These are phyloP conservation scores for Salmacisia buchloeana DNA, from an alignment of 1,284 basidiomycete genomes.

Conservation along the genomic window DNA sequence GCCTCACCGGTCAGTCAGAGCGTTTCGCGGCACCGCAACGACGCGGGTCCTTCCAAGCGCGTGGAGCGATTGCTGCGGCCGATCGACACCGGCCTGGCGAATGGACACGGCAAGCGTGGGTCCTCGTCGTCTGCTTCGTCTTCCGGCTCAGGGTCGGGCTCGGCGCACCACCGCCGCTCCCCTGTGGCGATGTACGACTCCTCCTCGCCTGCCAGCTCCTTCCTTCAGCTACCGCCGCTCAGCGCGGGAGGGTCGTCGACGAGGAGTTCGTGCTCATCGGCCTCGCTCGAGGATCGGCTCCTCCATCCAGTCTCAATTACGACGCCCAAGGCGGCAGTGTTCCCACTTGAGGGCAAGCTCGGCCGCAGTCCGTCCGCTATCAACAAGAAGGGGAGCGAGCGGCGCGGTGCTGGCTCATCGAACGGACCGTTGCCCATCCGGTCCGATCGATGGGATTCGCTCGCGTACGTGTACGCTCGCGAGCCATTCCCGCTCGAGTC, in stretches of 20 bases:
- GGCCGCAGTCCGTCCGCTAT: neutral
- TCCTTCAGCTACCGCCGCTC: neutral
- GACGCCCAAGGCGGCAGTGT: neutral
- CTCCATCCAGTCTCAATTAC: neutral
- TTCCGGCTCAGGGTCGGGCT: too few species aligned
- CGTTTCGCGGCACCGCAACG: too few species aligned
- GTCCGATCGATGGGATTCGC: neutral
- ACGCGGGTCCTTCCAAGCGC: neutral
- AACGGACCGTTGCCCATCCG: neutral
- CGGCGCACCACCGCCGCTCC: neutral
- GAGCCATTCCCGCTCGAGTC: neutral
- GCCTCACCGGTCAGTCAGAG: too few species aligned
- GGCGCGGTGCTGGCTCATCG: too few species aligned
- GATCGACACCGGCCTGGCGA: constrained; percentile 1
- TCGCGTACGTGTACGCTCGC: neutral
- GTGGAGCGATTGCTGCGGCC: neutral
- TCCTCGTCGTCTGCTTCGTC: too few species aligned
- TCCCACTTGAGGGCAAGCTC: neutral
- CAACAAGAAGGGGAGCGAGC: neutral
- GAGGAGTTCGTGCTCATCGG: neutral
- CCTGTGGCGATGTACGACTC: neutral
- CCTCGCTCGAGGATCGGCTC: neutral
- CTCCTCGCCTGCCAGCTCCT: neutral
- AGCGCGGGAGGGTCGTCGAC: neutral
- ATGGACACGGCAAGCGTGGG: too few species aligned